A percentile compares a stretch with the other conserved stretches of the same genome.
These are phyloP conservation scores for Cutaneotrichosporon spelunceum DNA, from an alignment of 1,284 basidiomycete species.

Conservation along the genomic window DNA sequence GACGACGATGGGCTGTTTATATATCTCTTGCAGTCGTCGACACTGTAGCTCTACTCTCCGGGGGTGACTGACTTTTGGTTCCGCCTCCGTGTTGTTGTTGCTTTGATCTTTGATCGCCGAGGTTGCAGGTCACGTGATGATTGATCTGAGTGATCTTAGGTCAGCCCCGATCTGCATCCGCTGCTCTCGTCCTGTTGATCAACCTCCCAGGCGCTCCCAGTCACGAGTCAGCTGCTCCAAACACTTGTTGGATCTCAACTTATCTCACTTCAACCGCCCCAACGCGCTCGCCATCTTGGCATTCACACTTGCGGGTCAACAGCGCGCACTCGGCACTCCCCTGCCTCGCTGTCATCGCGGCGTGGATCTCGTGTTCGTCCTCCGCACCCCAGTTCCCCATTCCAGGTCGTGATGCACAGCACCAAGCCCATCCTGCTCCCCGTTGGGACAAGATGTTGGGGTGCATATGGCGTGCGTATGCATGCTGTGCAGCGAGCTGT, in stretches of 20 bases:
- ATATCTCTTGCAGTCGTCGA: not conserved
- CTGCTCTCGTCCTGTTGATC: not conserved
- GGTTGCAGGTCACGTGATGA: not conserved
- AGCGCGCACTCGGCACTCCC: conserved; percentile 6
- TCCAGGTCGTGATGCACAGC: not conserved
- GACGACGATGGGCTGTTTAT: not conserved
- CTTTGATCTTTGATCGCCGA: not conserved
- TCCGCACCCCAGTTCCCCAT: not conserved
- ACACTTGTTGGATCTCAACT: too few species aligned
- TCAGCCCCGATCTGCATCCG: too few species aligned
- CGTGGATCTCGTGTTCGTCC: not conserved
- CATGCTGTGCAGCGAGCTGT: not conserved
- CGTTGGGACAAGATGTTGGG: not conserved
- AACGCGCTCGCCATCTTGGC: not conserved
- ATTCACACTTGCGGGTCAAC: conserved; percentile 2
- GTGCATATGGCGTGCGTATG: not conserved
- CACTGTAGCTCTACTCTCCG: not conserved
- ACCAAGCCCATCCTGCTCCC: not conserved
- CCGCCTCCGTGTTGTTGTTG: not conserved
- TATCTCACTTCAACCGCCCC: conserved; percentile 1
- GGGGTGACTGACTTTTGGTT: not conserved
- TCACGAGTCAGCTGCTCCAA: too few species aligned
- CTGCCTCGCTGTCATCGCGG: not conserved
- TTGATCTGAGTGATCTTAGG: not conserved
- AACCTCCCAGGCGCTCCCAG: too few species aligned